Evolutionary conservation across 2,329 filamentous ascomycete species (phyloP).

Genomic region (Sporothrix pallida): DNA sequence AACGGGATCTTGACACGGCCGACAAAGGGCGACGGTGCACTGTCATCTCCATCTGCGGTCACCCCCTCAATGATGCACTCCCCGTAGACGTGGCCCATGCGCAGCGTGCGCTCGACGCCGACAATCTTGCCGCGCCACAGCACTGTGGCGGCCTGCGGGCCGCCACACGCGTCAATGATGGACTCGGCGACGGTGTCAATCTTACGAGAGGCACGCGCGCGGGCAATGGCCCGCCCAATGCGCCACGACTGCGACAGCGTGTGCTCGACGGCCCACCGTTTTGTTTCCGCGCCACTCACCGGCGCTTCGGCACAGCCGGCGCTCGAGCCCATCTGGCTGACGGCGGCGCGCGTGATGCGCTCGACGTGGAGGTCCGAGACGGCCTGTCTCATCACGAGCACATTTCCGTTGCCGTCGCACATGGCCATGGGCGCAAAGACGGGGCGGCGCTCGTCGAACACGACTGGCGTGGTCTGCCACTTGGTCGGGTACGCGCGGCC

Average conservation of each 20-base stretch:
- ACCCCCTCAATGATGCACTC: conserved; percentile 61
- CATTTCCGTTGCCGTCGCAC: conserved; percentile 59
- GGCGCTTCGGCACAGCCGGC: conserved; percentile 57
- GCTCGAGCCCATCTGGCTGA: conserved; percentile 62
- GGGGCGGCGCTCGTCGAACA: conserved; percentile 54
- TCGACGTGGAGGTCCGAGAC: conserved; percentile 56
- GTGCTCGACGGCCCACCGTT: conserved; percentile 57
- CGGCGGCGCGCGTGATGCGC: conserved; percentile 55
- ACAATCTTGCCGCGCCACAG: conserved; percentile 70
- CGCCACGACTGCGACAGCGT: conserved; percentile 61
- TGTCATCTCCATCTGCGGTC: conserved; percentile 35
- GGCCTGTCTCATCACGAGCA: conserved; percentile 56
- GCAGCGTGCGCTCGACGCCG: conserved; percentile 61
- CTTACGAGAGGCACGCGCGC: conserved; percentile 55
- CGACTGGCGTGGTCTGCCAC: conserved; percentile 53
- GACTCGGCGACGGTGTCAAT: conserved; percentile 61
- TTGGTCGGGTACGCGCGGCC: conserved; percentile 60
- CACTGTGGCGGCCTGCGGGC: conserved; percentile 57
- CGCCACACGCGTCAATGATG: conserved; percentile 65
- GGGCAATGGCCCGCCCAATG: conserved; percentile 65
- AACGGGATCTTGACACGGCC: conserved; percentile 69
- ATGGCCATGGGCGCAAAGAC: conserved; percentile 56
- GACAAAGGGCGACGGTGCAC: conserved; percentile 40
- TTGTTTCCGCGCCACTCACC: conserved; percentile 56
- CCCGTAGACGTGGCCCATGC: conserved; percentile 64